A percentile compares a stretch with the other conserved stretches of the same genome.
phyloP scores from a whole-genome alignment of 164 flowering plant genomes.

The Umbilicus rupestris region DNA sequence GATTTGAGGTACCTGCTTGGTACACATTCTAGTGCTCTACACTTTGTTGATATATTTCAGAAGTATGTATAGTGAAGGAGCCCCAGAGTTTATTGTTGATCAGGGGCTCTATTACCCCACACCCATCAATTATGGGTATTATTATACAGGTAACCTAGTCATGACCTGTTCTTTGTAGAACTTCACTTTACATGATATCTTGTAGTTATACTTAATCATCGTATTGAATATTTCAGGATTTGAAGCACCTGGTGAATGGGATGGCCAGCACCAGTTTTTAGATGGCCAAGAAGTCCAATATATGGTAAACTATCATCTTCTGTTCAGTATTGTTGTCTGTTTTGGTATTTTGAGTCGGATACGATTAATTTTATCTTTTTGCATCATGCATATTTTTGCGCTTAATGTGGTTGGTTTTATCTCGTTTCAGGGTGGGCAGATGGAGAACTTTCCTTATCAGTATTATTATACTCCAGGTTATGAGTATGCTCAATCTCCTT shows the following conservation, averaged over 20 bases:
- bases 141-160: slow-evolving; percentile 57
- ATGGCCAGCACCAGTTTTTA: slow-evolving; percentile 62
- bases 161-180: not conserved
- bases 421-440: slow-evolving; percentile 56
- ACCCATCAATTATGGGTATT: slow-evolving; percentile 72
- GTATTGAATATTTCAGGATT: slow-evolving; percentile 33
- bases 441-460: slow-evolving; percentile 66
- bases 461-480: slow-evolving; percentile 65
- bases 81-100: slow-evolving; percentile 55
- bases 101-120: slow-evolving; percentile 65
- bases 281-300: slow-evolving; percentile 73
- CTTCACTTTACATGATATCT: not conserved
- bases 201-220: not conserved
- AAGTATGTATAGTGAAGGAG: slow-evolving; percentile 60
- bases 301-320: slow-evolving; percentile 32
- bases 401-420: not conserved
- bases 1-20: not conserved
- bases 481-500: slow-evolving; percentile 77
- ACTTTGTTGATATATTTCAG: slow-evolving; percentile 15
- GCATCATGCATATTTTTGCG: not conserved
- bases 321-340: not conserved
- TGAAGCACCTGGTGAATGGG: slow-evolving; percentile 69
- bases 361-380: not conserved
- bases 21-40: not conserved
- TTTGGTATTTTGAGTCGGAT: not conserved